Conservation (phyloP, 495 filamentous ascomycete genomes). For the Neurospora sublineolata region DNA sequence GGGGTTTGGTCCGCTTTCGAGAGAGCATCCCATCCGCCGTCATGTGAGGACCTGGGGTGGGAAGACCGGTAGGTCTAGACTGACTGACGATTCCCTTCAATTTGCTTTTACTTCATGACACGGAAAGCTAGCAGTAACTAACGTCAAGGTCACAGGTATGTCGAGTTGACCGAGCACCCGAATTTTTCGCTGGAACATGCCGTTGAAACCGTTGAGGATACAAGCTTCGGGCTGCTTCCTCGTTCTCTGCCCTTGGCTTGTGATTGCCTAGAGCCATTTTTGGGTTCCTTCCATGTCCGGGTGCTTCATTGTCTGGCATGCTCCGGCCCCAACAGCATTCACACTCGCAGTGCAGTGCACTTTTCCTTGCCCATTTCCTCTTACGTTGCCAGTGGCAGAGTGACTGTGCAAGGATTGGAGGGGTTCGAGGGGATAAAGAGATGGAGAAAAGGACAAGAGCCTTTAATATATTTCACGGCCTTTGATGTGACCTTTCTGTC, state of each 20-base stretch:
- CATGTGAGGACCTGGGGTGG: not conserved
- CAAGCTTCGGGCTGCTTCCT: not conserved
- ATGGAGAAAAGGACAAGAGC: not conserved
- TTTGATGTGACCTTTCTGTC: constrained; percentile 13
- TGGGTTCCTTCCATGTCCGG: constrained; percentile 24
- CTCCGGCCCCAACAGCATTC: not conserved
- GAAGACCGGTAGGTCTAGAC: not conserved
- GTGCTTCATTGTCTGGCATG: constrained; percentile 18
- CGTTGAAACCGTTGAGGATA: not conserved
- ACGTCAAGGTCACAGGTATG: not conserved
- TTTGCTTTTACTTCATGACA: not conserved
- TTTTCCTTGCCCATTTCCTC: not conserved
- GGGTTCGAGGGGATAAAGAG: constrained; percentile 13
- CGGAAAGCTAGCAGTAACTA: not conserved
- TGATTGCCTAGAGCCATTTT: not conserved
- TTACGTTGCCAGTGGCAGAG: not conserved
- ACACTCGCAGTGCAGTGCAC: not conserved
- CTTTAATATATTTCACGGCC: constrained; percentile 13
- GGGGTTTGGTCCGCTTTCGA: not conserved
- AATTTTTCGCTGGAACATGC: not conserved
- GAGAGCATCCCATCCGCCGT: not conserved
- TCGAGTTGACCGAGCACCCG: not conserved
- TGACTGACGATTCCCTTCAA: not conserved
- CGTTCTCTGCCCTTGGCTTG: not conserved
- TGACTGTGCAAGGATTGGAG: not conserved